Percentiles rank a stretch among this genome's conserved stretches.
These are phyloP conservation scores for Ascochyta koolunga DNA, from an alignment of 2,329 filamentous ascomycete genomes.

Conservation along the genomic window DNA sequence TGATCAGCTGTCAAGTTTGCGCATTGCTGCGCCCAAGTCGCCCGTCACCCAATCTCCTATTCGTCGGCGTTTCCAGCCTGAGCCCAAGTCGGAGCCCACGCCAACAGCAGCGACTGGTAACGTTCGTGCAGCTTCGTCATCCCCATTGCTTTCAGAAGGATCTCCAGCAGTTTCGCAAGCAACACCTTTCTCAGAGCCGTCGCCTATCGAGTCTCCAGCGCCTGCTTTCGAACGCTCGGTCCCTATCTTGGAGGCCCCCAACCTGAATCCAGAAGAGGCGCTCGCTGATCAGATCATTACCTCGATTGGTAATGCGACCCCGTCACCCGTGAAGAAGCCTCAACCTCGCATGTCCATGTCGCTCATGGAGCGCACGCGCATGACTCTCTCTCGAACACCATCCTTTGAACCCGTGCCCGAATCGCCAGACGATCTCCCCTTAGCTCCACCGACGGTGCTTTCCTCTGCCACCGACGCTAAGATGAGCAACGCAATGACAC, in stretches of 20 bases:
- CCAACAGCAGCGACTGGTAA: slow-evolving; percentile 5
- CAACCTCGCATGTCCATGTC: slow-evolving; percentile 50
- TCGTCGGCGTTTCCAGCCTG: background rate
- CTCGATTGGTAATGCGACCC: slow-evolving; percentile 47
- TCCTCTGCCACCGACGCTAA: slow-evolving; percentile 19
- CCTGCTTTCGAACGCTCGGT: slow-evolving; percentile 26
- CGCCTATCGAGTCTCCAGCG: slow-evolving; percentile 2
- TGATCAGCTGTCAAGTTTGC: slow-evolving; percentile 26
- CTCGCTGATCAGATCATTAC: slow-evolving; percentile 50
- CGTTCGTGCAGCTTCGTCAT: slow-evolving; percentile 17
- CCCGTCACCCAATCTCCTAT: slow-evolving; percentile 4
- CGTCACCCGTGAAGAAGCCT: slow-evolving; percentile 49
- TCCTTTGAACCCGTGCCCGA: slow-evolving; percentile 35
- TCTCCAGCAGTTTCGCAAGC: slow-evolving; percentile 4
- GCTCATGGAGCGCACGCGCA: slow-evolving; percentile 55
- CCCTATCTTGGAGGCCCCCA: slow-evolving; percentile 24
- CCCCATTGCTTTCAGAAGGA: slow-evolving; percentile 24
- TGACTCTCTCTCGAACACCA: slow-evolving; percentile 51
- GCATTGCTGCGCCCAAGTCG: slow-evolving; percentile 10
- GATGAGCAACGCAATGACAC: slow-evolving; percentile 48
- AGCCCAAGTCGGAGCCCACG: background rate
- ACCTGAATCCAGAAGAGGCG: slow-evolving; percentile 33
- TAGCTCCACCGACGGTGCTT: slow-evolving; percentile 18
- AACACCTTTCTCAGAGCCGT: slow-evolving; percentile 1
- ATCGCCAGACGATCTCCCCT: slow-evolving; percentile 20